Percentiles rank a stretch among this genome's conserved stretches.
phyloP scores from a whole-genome alignment of 352 stramenopile genomes.

The Pythium aphanidermatum region DNA sequence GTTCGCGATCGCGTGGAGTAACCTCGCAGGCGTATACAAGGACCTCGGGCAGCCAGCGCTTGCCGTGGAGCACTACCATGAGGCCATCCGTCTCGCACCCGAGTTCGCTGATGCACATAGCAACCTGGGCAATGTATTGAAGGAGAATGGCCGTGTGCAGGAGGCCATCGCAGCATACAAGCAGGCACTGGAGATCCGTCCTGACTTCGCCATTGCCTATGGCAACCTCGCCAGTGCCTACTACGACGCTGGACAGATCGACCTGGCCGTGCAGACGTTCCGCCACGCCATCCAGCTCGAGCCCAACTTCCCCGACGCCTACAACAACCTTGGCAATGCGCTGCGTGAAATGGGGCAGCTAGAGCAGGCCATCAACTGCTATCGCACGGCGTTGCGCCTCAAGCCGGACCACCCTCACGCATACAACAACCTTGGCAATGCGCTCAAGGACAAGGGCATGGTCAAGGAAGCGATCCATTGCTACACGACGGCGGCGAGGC shows the following conservation, averaged over 20 bases:
- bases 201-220: slow-evolving; percentile 89
- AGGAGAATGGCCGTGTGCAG: slow-evolving; percentile 58
- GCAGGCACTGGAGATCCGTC: slow-evolving; percentile 71
- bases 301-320: slow-evolving; percentile 90
- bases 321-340: slow-evolving; percentile 93
- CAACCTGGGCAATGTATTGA: slow-evolving; percentile 82
- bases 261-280: slow-evolving; percentile 84
- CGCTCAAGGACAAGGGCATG: slow-evolving; percentile 89
- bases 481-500: slow-evolving; percentile 86
- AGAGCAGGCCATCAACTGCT: slow-evolving; percentile 80
- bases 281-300: slow-evolving; percentile 89
- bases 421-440: slow-evolving; percentile 93
- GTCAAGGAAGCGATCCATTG: slow-evolving; percentile 93
- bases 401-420: slow-evolving; percentile 91
- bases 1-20: slow-evolving; percentile 91
- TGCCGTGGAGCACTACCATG: slow-evolving; percentile 82
- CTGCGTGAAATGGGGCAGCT: slow-evolving; percentile 80
- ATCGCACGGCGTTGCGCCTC: slow-evolving; percentile 83
- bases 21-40: slow-evolving; percentile 89
- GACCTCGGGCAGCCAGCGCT: slow-evolving; percentile 79
- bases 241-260: slow-evolving; percentile 83
- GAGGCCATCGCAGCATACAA: slow-evolving; percentile 87
- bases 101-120: slow-evolving; percentile 85
- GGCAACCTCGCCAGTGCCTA: slow-evolving; percentile 90
- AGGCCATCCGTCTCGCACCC: slow-evolving; percentile 74